Percentiles rank a stretch among this genome's conserved stretches.
Evolutionary conservation across 768 basidiomycete species (phyloP).

Genomic region (Hebeloma cylindrosporum): DNA sequence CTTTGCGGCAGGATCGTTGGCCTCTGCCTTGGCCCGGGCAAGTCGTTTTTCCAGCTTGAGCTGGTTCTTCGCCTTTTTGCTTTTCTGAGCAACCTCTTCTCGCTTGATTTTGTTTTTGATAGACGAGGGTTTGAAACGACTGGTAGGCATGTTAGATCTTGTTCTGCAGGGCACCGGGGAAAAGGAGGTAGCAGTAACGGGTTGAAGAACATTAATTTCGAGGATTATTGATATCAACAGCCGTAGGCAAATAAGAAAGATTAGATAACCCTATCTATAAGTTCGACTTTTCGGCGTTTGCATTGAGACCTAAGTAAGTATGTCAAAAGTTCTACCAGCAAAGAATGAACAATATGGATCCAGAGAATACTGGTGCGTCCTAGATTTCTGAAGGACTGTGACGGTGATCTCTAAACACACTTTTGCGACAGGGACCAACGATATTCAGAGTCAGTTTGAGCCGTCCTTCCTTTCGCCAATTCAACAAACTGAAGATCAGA

Average conservation of each 20-base stretch:
- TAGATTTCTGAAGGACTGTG: neutral
- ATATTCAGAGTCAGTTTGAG: constrained; percentile 56
- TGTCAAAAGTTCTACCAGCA: constrained; percentile 43
- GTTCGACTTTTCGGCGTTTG: neutral
- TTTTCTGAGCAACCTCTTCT: constrained; percentile 71
- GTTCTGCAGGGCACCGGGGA: constrained; percentile 1
- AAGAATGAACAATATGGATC: constrained; percentile 70
- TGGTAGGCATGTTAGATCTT: constrained; percentile 48
- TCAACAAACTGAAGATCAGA: constrained; percentile 8
- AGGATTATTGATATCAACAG: constrained; percentile 9
- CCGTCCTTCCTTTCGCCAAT: neutral
- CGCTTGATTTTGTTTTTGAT: constrained; percentile 91
- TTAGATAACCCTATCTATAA: constrained; percentile 8
- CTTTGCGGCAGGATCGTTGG: constrained; percentile 72
- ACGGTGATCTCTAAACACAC: no score
- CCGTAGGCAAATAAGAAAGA: neutral
- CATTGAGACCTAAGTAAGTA: constrained; percentile 13
- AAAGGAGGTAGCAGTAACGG: neutral
- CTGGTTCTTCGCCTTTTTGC: constrained; percentile 76
- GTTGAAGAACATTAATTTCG: constrained; percentile 1
- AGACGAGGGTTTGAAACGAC: constrained; percentile 58
- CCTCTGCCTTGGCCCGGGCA: constrained; percentile 74
- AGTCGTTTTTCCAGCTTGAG: constrained; percentile 80
- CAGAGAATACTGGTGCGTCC: constrained; percentile 64
- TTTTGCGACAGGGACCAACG: constrained; percentile 61